Percentiles rank a stretch among this genome's conserved stretches.
Evolutionary conservation across 208 protist species (phyloP).

Genomic region (Crithidia fasciculata): DNA sequence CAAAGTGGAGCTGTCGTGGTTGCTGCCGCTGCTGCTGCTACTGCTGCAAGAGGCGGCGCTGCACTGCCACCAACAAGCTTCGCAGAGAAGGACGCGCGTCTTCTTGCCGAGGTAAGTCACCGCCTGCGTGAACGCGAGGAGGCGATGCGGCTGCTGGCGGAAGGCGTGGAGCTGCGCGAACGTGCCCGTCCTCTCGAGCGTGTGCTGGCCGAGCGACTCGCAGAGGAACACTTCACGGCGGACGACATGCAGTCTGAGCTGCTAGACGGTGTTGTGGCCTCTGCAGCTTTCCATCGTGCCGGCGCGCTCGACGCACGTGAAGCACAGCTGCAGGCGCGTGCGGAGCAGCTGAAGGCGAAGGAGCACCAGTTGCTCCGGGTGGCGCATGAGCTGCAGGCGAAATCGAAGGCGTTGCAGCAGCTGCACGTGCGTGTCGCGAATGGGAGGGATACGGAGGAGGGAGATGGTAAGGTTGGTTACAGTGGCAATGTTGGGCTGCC

Average conservation of each 20-base stretch:
- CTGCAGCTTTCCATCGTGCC: conserved; percentile 1
- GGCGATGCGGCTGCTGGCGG: conserved; percentile 23
- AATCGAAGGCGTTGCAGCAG: conserved; percentile 33
- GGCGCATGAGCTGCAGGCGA: conserved; percentile 41
- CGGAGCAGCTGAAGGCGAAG: conserved; percentile 37
- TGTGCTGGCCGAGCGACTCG: conserved; percentile 12
- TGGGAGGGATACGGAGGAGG: not conserved
- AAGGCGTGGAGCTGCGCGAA: conserved; percentile 28
- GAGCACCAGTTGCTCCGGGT: conserved; percentile 46
- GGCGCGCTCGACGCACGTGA: conserved; percentile 21
- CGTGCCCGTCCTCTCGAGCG: conserved; percentile 21
- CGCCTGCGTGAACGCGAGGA: conserved; percentile 17
- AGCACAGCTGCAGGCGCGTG: conserved; percentile 28
- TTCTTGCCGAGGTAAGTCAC: conserved; percentile 17
- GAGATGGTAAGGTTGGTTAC: not conserved
- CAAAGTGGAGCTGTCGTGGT: not conserved
- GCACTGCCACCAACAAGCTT: not conserved
- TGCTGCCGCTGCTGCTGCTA: not conserved
- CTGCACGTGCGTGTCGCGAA: conserved; percentile 4
- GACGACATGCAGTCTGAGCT: not conserved
- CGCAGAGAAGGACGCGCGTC: not conserved
- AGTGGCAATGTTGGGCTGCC: not conserved
- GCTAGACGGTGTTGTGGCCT: not conserved
- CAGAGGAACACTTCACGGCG: not conserved
- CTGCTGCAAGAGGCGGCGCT: no score